These are phyloP conservation scores for Lentinula edodes DNA, from an alignment of 768 basidiomycete species.

Conservation along the genomic window DNA sequence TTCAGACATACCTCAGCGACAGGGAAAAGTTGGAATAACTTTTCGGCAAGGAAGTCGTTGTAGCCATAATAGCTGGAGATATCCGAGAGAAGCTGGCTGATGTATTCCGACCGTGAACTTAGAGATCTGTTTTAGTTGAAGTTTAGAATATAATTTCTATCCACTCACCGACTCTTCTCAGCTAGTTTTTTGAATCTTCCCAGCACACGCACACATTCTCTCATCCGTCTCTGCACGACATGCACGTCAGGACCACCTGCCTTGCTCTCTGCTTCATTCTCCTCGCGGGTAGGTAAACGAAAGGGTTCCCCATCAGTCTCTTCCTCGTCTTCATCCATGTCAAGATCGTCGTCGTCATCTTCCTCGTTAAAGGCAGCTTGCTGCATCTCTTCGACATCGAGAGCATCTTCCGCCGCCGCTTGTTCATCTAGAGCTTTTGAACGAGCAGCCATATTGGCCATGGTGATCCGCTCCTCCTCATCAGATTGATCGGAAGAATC, in stretches of 20 bases:
- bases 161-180: slow-evolving; percentile 59
- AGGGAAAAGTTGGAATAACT: slow-evolving; percentile 90
- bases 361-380: slow-evolving; percentile 44
- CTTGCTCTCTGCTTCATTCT: slow-evolving; percentile 68
- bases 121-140: background rate
- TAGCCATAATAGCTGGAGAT: slow-evolving; percentile 97
- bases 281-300: slow-evolving; percentile 63
- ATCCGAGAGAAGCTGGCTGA: slow-evolving; percentile 81
- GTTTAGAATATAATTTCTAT: slow-evolving; percentile 5
- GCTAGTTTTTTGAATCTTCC: slow-evolving; percentile 66
- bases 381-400: slow-evolving; percentile 63
- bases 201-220: slow-evolving; percentile 67
- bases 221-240: slow-evolving; percentile 74
- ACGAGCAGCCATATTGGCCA: slow-evolving; percentile 76
- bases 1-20: slow-evolving; percentile 69
- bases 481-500: slow-evolving; percentile 43
- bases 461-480: slow-evolving; percentile 53
- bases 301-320: slow-evolving; percentile 48
- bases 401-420: slow-evolving; percentile 60
- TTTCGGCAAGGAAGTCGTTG: slow-evolving; percentile 91
- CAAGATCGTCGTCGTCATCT: slow-evolving; percentile 41
- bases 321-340: slow-evolving; percentile 37
- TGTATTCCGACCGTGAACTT: slow-evolving; percentile 87
- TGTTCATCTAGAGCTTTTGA: slow-evolving; percentile 72
- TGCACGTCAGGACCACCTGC: slow-evolving; percentile 68